Percentiles rank a stretch among this genome's conserved stretches.
These are phyloP conservation scores for Parastagonospora avenae DNA, from an alignment of 2,329 filamentous ascomycete species.

Conservation along the genomic window DNA sequence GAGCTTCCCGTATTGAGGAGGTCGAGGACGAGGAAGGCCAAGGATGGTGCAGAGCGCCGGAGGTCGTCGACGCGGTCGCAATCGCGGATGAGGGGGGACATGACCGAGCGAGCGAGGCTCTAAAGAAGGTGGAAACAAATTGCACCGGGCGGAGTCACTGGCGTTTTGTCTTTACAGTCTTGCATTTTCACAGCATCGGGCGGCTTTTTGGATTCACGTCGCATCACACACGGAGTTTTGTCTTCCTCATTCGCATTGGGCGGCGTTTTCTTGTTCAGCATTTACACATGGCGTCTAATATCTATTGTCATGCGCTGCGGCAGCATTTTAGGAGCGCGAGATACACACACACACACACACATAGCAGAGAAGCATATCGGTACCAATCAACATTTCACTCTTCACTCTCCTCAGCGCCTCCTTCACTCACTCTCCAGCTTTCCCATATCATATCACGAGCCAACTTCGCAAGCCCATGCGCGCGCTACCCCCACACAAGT, in stretches of 20 bases:
- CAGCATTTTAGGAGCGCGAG: slow-evolving; percentile 35
- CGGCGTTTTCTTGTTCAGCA: neutral
- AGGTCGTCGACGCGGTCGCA: slow-evolving; percentile 39
- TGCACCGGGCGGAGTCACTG: slow-evolving; percentile 36
- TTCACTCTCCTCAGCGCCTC: too few species aligned
- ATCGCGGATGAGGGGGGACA: slow-evolving; percentile 32
- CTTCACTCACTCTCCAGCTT: too few species aligned
- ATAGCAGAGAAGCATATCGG: too few species aligned
- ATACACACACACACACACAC: too few species aligned
- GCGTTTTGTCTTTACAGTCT: slow-evolving; percentile 19
- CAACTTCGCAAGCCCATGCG: neutral
- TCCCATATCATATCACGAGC: too few species aligned
- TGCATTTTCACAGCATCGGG: slow-evolving; percentile 17
- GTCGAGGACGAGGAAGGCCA: slow-evolving; percentile 38
- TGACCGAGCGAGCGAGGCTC: slow-evolving; percentile 38
- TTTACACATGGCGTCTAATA: neutral
- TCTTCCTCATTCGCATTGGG: slow-evolving; percentile 6
- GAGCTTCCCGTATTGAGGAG: slow-evolving; percentile 31
- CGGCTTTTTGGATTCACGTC: slow-evolving; percentile 19
- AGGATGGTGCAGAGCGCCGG: slow-evolving; percentile 42
- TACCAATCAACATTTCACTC: too few species aligned
- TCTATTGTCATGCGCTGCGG: neutral
- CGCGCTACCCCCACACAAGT: neutral
- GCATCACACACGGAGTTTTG: slow-evolving; percentile 19
- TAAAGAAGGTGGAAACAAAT: slow-evolving; percentile 11